Evolutionary conservation across 2,329 filamentous ascomycete genomes (phyloP).

Genomic region (Exophiala xenobiotica): DNA sequence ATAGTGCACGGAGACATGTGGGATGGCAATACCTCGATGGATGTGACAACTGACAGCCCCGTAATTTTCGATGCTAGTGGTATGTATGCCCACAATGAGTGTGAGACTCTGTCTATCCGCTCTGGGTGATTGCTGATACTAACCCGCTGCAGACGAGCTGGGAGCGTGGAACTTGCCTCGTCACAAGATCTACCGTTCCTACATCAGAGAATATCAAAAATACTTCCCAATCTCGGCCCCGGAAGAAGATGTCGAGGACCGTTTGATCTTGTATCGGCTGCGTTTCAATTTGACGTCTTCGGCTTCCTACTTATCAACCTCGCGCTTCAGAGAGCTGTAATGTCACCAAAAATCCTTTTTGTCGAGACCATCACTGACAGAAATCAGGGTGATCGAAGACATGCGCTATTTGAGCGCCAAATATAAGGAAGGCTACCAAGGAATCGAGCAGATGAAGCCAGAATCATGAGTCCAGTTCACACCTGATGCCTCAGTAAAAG

Average conservation of each 20-base stretch:
- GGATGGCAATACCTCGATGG: slow-evolving; percentile 41
- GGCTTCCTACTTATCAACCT: too few relatives aligned
- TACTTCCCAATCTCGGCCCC: slow-evolving; percentile 33
- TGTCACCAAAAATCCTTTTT: too few relatives aligned
- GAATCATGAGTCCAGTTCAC: too few relatives aligned
- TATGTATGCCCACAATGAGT: slow-evolving; percentile 44
- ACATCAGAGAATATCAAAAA: slow-evolving; percentile 33
- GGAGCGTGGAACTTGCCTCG: slow-evolving; percentile 15
- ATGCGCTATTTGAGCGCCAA: too few relatives aligned
- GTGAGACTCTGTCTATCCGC: not conserved
- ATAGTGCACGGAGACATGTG: slow-evolving; percentile 45
- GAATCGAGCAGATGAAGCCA: too few relatives aligned
- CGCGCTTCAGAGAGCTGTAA: too few relatives aligned
- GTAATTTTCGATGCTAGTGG: slow-evolving; percentile 40
- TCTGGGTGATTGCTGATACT: not conserved
- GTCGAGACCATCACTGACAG: too few relatives aligned
- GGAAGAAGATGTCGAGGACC: slow-evolving; percentile 32
- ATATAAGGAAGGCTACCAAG: too few relatives aligned
- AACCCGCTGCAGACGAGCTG: slow-evolving; percentile 10
- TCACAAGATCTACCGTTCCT: slow-evolving; percentile 16
- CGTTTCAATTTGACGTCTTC: slow-evolving; percentile 7
- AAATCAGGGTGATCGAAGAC: too few relatives aligned
- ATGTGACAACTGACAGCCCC: slow-evolving; percentile 32
- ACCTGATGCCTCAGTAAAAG: too few relatives aligned
- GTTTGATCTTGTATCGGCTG: slow-evolving; percentile 32